Conservation (phyloP, 23 red algal species). For the Gracilaria domingensis region DNA sequence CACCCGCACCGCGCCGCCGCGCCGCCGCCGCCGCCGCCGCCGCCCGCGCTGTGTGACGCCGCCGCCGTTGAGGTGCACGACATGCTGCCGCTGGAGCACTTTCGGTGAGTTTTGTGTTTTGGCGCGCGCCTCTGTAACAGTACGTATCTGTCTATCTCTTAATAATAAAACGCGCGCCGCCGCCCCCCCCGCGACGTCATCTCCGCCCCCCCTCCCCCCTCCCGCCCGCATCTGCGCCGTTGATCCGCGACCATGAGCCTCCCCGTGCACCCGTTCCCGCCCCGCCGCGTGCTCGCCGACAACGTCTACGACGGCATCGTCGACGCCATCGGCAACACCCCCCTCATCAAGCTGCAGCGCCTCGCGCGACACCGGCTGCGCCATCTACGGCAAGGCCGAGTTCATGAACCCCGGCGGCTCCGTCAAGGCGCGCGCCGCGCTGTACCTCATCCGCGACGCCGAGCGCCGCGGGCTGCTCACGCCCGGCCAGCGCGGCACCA, state of each 20-base stretch:
- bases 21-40: not conserved
- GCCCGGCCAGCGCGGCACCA: conserved; percentile 60
- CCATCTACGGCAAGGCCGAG: conserved; percentile 89
- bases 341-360: conserved; percentile 79
- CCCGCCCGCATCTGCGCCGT: not conserved
- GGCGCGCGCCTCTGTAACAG: not conserved
- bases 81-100: conserved; percentile 5
- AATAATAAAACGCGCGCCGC: no score
- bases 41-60: not conserved
- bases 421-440: conserved; percentile 85
- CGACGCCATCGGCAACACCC: conserved; percentile 90
- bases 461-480: conserved; percentile 76
- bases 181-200: no score
- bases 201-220: no score
- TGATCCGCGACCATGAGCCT: not conserved
- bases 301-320: conserved; percentile 80
- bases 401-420: conserved; percentile 84
- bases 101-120: not conserved
- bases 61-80: not conserved
- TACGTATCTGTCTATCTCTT: not conserved
- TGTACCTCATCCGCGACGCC: conserved; percentile 80
- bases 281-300: conserved; percentile 43
- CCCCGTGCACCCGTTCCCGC: not conserved
- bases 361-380: conserved; percentile 72
- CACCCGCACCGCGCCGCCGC: not conserved